Evolutionary conservation across 768 basidiomycete species (phyloP), one percentile per base, ranked within the genome.

Genomic region (Cystofilobasidium capitatum): DNA sequence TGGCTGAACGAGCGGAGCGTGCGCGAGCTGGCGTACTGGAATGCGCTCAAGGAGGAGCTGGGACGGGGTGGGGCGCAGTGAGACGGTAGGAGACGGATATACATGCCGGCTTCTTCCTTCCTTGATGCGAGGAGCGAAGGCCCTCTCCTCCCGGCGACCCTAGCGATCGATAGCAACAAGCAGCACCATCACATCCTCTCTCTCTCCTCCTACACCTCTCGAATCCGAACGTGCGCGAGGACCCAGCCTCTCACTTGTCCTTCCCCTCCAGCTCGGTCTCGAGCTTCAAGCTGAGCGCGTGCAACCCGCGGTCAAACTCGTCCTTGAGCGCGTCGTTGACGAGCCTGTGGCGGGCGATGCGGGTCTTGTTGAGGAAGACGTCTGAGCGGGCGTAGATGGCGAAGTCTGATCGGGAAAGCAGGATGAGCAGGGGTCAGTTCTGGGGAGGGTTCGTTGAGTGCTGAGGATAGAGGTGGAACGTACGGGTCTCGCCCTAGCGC

Each of bases 281-380:
- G 35, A 79, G 70, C 63, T 75, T 72, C 70, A 81, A 69, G 63
- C 75, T 75, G 51, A 81, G 71, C 1, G 80, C 80, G 64, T 81
- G 80, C 42, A 81, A 66, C 13, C 80, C 80, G n/a, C 70, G 71
- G 20, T 73, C 73, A 35, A 81, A 79, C 64, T 79, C 78, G 1
- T 78, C 77, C 64, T 77, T 77, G 13, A 81, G 71, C 26, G 79
- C 62, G 12, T 70, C 71, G 71, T 81, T 79, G 62, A 81, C 78
- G 51, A 80, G 66, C 22, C 80, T 71, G 71, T 81, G 80, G 33
- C 80, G 75, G 16, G 75, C 74, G 58, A 81, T 79, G 13, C 71
- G 70, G 3, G 76, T 65, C 73, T 78, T 71, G 24, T 71, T 71
- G 5, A 65, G 61, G 70, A 78, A 78, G 44, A 69, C 37, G 35